phyloP scores from a whole-genome alignment of 1,139 yeast genomes.

The Yamadazyma siamensis region DNA sequence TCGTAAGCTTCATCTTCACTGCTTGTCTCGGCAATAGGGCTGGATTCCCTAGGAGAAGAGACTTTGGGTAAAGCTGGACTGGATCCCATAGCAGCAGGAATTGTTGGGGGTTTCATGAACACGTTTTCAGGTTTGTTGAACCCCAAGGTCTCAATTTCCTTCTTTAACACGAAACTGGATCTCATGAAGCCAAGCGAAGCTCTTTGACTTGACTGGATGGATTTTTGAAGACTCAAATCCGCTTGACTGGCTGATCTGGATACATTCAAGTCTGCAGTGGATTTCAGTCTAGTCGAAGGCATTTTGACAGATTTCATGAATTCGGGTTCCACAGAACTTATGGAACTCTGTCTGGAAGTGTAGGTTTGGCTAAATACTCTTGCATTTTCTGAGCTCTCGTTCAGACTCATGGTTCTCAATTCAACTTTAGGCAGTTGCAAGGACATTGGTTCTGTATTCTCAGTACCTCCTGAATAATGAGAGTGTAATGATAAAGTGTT shows the following conservation, averaged over 20 bases:
- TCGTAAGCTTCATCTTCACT: slow-evolving; percentile 15
- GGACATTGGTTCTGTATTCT: slow-evolving; percentile 16
- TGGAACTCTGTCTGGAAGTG: slow-evolving; percentile 15
- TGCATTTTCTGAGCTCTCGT: slow-evolving; percentile 10
- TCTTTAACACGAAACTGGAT: slow-evolving; percentile 36
- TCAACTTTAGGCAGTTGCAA: slow-evolving; percentile 9
- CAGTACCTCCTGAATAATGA: slow-evolving; percentile 27
- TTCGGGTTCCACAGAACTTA: slow-evolving; percentile 17
- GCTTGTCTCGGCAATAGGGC: slow-evolving; percentile 4
- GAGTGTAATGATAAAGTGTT: slow-evolving; percentile 43
- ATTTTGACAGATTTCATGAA: slow-evolving; percentile 11
- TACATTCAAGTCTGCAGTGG: too few relatives aligned
- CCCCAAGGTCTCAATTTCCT: slow-evolving; percentile 29
- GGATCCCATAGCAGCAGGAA: slow-evolving; percentile 21
- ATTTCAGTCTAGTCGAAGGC: too few relatives aligned
- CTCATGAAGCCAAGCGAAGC: slow-evolving; percentile 42
- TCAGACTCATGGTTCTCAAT: slow-evolving; percentile 12
- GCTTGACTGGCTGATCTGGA: slow-evolving; percentile 5
- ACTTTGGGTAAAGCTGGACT: slow-evolving; percentile 5
- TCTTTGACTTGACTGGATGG: slow-evolving; percentile 19
- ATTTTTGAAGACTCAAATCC: slow-evolving; percentile 11
- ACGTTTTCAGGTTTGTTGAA: slow-evolving; percentile 32
- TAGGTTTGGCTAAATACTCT: slow-evolving; percentile 12
- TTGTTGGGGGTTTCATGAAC: slow-evolving; percentile 24
- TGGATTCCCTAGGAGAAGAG: slow-evolving; percentile 2